Base-by-base conservation (phyloP, 352 stramenopile species). In the Phytopythium kandeliae region DNA sequence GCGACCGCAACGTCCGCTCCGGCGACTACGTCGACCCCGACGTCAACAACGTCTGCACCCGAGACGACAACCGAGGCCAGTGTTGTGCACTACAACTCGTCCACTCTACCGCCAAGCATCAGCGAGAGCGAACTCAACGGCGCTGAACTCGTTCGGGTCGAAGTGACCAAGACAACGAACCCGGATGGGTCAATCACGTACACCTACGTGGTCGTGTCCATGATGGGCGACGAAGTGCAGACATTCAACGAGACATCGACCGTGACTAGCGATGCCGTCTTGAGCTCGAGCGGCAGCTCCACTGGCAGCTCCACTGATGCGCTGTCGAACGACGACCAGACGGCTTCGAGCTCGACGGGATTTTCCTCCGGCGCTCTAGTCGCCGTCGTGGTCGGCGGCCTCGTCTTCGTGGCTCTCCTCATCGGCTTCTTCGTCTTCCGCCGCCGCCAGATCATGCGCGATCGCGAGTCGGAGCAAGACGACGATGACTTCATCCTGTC, bases 121-220 rank as follows among this genome's bases (percentile, higher is more conserved):
- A 51, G 68, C 47, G 12, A 58, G 1, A 78, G 53, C 19, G 60
- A 72, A 24, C 65, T 78, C 17, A 48, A 59, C 11, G 69, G 65
- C 10, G 60, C 59, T 15, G 50, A 74, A 22, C 65, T 78, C 37
- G 56, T 73, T 9, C 52, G 48, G 4, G 65, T 78, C 17, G 60
- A 75, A 24, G 61, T 68, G n/a, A 73, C 65, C 3, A 63, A 60
- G 35, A 67, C 58, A 22, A 69, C 60, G 24, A 53, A 55, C 1
- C 48, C 33, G 10, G 44, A 73, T 19, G 65, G 62, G 28, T 63
- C 60, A 24, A 71, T 53, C 3, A 58, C 55, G 2, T 61, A 71
- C 54, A 71, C 45, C 49, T 78, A 78, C 53, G 67, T 62, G 28
- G 65, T 78, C 54, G 57, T 78, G 56, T 65, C 69, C 12, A 62